Conservation (phyloP, 805 yeast species). For the Wickerhamiella galacta region DNA sequence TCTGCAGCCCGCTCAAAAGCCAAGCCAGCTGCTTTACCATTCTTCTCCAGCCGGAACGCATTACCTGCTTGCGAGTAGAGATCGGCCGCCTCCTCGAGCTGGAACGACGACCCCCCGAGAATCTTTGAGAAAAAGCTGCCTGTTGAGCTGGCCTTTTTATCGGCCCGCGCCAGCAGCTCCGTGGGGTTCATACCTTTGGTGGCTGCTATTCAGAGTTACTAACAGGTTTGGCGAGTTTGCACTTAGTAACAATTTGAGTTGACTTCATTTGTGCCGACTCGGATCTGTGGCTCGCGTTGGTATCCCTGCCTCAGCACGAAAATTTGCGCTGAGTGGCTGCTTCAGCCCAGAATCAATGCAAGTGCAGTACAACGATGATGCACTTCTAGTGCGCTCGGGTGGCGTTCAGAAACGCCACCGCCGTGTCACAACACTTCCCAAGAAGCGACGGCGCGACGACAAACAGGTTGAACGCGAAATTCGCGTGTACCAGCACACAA, state of each 20-base stretch:
- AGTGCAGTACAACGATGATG: too few relatives aligned
- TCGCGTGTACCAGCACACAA: constrained; percentile 92
- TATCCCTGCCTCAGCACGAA: too few relatives aligned
- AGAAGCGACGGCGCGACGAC: constrained; percentile 3
- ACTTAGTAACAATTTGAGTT: too few relatives aligned
- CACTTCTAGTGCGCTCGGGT: too few relatives aligned
- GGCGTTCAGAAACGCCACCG: too few relatives aligned
- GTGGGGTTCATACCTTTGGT: constrained; percentile 18
- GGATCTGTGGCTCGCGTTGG: too few relatives aligned
- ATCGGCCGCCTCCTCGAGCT: constrained; percentile 86
- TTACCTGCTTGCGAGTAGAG: constrained; percentile 88
- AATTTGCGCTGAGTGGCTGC: too few relatives aligned
- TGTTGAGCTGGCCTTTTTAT: constrained; percentile 46
- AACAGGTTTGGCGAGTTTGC: too few relatives aligned
- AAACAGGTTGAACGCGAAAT: constrained; percentile 73
- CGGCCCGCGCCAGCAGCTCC: constrained; percentile 34
- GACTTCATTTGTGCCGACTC: too few relatives aligned
- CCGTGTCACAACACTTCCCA: neutral
- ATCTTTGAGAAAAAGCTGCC: constrained; percentile 36
- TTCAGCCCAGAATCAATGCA: too few relatives aligned
- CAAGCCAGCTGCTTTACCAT: constrained; percentile 53
- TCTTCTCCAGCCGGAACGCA: constrained; percentile 58
- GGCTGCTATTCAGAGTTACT: too few relatives aligned
- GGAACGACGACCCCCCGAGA: constrained; percentile 42
- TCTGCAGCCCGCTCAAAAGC: constrained; percentile 77